Evolutionary conservation across 257 asterid species (phyloP).

Genomic region (Linderniella brevidens): DNA sequence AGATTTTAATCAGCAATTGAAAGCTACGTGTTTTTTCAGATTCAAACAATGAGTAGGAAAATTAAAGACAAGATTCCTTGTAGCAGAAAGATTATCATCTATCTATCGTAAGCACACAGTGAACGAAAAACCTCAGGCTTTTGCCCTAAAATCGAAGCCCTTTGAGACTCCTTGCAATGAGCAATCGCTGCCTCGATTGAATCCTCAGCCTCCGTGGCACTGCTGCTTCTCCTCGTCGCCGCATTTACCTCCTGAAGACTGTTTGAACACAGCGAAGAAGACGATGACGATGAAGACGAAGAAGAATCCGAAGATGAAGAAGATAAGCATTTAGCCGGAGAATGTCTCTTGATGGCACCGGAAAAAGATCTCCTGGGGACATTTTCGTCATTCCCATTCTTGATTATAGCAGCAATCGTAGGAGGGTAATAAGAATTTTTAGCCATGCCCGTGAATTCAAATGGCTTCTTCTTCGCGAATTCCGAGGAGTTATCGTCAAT

Average conservation of each 20-base stretch:
- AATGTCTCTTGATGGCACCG: constrained; percentile 46
- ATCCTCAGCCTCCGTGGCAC: constrained; percentile 47
- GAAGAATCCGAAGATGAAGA: too few species aligned
- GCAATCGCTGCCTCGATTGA: constrained; percentile 84
- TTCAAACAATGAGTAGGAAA: too few species aligned
- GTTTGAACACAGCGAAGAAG: constrained; percentile 39
- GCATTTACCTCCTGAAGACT: constrained; percentile 21
- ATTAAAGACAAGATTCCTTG: too few species aligned
- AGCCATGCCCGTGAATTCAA: constrained; percentile 16
- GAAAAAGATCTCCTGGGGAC: constrained; percentile 65
- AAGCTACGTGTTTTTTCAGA: too few species aligned
- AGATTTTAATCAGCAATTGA: too few species aligned
- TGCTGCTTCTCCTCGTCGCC: constrained; percentile 45
- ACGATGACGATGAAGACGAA: constrained; percentile 47
- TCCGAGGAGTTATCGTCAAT: neutral
- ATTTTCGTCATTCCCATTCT: constrained; percentile 14
- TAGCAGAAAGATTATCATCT: too few species aligned
- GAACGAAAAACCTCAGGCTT: too few species aligned
- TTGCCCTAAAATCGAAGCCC: neutral
- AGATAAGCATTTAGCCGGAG: constrained; percentile 14
- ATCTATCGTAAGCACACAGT: too few species aligned
- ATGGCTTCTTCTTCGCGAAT: constrained; percentile 17
- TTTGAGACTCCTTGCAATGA: constrained; percentile 67
- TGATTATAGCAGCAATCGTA: constrained; percentile 29
- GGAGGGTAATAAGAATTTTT: constrained; percentile 10